phyloP scores from a whole-genome alignment of 2,329 filamentous ascomycete species.

The Fusarium coffeatum region DNA sequence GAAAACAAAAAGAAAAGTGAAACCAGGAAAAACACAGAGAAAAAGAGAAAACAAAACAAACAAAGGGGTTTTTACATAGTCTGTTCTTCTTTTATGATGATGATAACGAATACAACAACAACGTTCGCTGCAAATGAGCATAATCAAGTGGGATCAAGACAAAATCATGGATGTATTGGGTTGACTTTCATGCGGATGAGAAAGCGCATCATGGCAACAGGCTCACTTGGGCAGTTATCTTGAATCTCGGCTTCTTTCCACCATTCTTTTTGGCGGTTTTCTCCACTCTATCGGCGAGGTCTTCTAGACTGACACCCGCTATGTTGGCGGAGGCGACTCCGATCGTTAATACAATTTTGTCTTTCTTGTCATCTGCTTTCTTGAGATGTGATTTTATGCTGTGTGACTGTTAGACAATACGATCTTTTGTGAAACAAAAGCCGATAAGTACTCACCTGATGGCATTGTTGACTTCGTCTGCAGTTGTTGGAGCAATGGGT shows the following conservation, averaged over 20 bases:
- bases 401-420: conserved; percentile 37
- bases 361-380: conserved; percentile 50
- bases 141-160: conserved; percentile 16
- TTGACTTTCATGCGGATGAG: conserved; percentile 27
- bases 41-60: conserved; percentile 17
- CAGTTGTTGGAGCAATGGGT: conserved; percentile 55
- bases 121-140: conserved; percentile 29
- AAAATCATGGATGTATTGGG: conserved; percentile 26
- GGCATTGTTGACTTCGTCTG: conserved; percentile 50
- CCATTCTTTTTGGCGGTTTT: conserved; percentile 50
- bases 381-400: conserved; percentile 49
- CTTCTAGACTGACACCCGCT: conserved; percentile 49
- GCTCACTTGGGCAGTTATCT: conserved; percentile 49
- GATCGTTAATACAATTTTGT: conserved; percentile 54
- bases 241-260: conserved; percentile 49
- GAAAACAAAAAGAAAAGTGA: conserved; percentile 23
- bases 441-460: conserved; percentile 54
- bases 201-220: conserved; percentile 38
- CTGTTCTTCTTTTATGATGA: conserved; percentile 21
- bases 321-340: conserved; percentile 47
- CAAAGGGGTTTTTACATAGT: conserved; percentile 20
- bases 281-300: conserved; percentile 52
- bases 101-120: conserved; percentile 37
- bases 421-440: neutral
- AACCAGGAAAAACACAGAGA: conserved; percentile 19